Conservation (phyloP, 306 rosid genomes). For the Carpinus fangiana region DNA sequence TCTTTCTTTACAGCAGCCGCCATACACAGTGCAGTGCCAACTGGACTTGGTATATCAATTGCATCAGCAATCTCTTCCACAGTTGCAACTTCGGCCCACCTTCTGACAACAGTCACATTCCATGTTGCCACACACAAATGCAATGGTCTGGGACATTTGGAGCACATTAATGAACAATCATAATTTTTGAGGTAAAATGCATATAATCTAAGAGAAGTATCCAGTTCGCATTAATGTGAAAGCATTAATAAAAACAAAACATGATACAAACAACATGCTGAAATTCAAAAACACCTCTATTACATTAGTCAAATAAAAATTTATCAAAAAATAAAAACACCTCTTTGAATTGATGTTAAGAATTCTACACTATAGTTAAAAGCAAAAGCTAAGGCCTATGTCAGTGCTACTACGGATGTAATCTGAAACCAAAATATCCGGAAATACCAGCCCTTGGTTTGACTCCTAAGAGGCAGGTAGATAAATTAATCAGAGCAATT, state of each 20-base stretch:
- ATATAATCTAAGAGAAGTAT: conserved; percentile 8
- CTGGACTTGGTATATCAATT: conserved; percentile 73
- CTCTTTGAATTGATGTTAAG: background rate
- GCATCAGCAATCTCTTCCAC: conserved; percentile 80
- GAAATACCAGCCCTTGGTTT: background rate
- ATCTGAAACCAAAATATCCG: background rate
- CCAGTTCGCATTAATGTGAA: background rate
- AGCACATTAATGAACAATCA: conserved; percentile 28
- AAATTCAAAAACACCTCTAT: background rate
- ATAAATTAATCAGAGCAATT: background rate
- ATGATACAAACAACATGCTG: background rate
- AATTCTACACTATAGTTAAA: background rate
- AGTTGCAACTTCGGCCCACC: conserved; percentile 91
- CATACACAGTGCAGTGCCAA: conserved; percentile 96
- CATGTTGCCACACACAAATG: conserved; percentile 94
- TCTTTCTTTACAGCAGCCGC: conserved; percentile 96
- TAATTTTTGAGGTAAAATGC: conserved; percentile 5
- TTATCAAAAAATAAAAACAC: background rate
- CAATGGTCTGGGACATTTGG: conserved; percentile 68
- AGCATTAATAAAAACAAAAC: background rate
- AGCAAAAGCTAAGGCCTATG: background rate
- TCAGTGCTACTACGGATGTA: background rate
- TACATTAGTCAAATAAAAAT: too few species aligned
- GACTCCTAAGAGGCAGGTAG: background rate
- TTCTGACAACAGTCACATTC: conserved; percentile 92